Evolutionary conservation across 139 green algal genomes (phyloP), one percentile per base, ranked within the genome.

Genomic region (Chlorella sp.): DNA sequence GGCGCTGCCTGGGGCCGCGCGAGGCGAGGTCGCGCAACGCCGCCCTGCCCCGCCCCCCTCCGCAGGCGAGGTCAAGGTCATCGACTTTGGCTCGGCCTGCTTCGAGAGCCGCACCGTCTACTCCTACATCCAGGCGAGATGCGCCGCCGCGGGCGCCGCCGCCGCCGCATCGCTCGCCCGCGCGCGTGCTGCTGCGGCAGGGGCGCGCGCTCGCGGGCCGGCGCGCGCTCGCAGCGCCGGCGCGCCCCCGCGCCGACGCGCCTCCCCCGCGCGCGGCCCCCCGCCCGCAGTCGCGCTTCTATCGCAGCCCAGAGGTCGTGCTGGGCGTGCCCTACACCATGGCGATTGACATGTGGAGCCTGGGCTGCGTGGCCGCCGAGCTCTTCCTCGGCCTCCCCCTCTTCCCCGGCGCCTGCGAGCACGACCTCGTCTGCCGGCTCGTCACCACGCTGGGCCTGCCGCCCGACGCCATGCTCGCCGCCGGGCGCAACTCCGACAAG

Each of bases 81-180:
- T 99, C 62, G 96, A 99, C 86, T 99, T 98, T 84, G 96, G 96
- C 14, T 94, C 84, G 2, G 93, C 96, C 3, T 99, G 96, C 89
- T 97, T 98, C 68, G 89, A 96, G 80, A 86, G 87, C 64, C 87
- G 87, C 59, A 98, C 93, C 7, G 91, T 98, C 46, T 99, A 98
- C 84, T 91, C 86, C 25, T 99, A 99, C 91, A 98, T 99, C 66
- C 96, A n/a, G n/a, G n/a, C n/a, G n/a, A n/a, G n/a, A n/a, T n/a
- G n/a, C n/a, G n/a, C n/a, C n/a, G n/a, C n/a, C n/a, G n/a, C n/a
- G n/a, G n/a, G n/a, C n/a, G n/a, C n/a, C n/a, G n/a, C n/a, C n/a
- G n/a, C n/a, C n/a, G n/a, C n/a, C n/a, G n/a, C n/a, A n/a, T n/a
- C n/a, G n/a, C n/a, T n/a, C n/a, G n/a, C n/a, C n/a, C n/a, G n/a